Evolutionary conservation across 2,329 filamentous ascomycete species (phyloP), one percentile per base, ranked within the genome.

Genomic region (Fusarium buxicola): DNA sequence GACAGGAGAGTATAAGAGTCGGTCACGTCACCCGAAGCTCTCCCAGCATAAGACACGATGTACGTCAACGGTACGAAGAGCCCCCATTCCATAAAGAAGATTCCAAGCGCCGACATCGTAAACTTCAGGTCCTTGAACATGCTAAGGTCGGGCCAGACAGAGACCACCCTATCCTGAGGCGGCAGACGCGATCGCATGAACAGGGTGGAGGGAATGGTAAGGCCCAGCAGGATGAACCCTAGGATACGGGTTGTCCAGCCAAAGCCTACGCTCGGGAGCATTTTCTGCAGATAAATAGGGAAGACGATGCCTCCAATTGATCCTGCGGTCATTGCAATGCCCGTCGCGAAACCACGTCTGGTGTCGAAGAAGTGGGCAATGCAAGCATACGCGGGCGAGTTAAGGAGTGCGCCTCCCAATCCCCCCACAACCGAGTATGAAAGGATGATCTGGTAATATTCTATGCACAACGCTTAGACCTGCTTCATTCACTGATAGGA

Each of bases 401-500:
- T 93, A 58, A 95, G 85, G 38, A 94, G 80, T 1, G 89, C 90
- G 2, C 89, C 89, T 11, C 90, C 90, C 1, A 91, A 69, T 4
- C 92, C 92, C 18, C 87, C 88, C 2, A 94, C 74, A 1, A 95
- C 78, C 1, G 90, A 90, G 71, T 94, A 92, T 12, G 87, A 85
- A 16, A 96, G 79, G 73, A 95, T 85, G 72, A 95, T 94, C 47
- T 96, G 91, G 82, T 90, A 94, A 74, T 92, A 94, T 10, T 44
- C 66, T 67, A 28, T 27, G 10, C 21, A 39, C 4, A 21, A 18
- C 11, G 38, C n/a, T 55, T 43, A 50, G 34, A 27, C 8, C 6
- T 35, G 25, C 6, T 15, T 27, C 34, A 6, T 15, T 34, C 3
- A 34, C 13, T 15, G 2, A 21, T 24, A 8, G n/a, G 16, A 7